Evolutionary conservation across 768 basidiomycete genomes (phyloP).

Genomic region (Lactarius quietus): DNA sequence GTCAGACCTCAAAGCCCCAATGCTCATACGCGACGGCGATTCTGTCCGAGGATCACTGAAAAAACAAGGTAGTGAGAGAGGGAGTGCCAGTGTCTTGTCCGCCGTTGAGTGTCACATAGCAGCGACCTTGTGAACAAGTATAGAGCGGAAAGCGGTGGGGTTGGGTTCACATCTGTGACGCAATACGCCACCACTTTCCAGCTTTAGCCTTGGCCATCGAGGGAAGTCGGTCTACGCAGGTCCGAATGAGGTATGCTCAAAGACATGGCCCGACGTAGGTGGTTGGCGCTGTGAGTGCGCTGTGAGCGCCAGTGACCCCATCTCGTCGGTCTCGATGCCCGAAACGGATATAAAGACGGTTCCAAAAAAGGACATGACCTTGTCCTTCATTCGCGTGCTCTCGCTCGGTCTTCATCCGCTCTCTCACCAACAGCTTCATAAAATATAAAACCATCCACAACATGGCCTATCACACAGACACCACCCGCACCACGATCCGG

Average conservation of each 20-base stretch:
- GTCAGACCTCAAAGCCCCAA: neutral
- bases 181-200: neutral
- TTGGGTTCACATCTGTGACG: neutral
- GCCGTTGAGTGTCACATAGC: neutral
- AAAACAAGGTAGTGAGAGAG: neutral
- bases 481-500: neutral
- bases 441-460: slow-evolving; percentile 9
- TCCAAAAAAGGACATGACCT: slow-evolving; percentile 17
- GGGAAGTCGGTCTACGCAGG: neutral
- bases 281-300: no score
- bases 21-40: neutral
- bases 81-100: neutral
- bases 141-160: neutral
- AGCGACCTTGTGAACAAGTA: neutral
- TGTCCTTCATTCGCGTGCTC: slow-evolving; percentile 6
- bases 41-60: neutral
- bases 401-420: neutral
- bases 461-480: neutral
- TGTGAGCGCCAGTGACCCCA: no score
- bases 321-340: neutral
- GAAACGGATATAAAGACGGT: slow-evolving; percentile 13
- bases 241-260: neutral
- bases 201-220: neutral
- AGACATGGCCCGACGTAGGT: neutral
- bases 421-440: neutral